phyloP scores from a whole-genome alignment of 2,329 filamentous ascomycete species.

The Chaetothyriales sp. region DNA sequence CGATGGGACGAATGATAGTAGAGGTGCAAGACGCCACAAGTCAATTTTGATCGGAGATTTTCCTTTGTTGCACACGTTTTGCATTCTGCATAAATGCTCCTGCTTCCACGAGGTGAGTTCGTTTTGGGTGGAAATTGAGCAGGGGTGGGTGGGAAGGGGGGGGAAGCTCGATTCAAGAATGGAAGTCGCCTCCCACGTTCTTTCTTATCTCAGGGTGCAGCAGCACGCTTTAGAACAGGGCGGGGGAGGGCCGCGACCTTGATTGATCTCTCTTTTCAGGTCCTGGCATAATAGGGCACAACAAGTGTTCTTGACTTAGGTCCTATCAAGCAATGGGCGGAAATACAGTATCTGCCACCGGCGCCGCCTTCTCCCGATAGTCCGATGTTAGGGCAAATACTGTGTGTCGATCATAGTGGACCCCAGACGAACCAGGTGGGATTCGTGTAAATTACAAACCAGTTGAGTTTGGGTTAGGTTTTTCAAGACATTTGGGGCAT shows the following conservation, averaged over 20 bases:
- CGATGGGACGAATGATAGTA: not conserved
- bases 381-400: not conserved
- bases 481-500: not conserved
- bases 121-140: not conserved
- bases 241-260: too few relatives aligned
- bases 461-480: not conserved
- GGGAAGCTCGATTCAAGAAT: not conserved
- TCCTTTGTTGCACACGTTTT: not conserved
- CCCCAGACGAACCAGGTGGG: not conserved
- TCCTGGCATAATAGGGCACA: too few relatives aligned
- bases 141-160: too few relatives aligned
- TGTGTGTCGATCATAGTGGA: not conserved
- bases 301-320: too few relatives aligned
- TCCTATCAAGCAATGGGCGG: too few relatives aligned
- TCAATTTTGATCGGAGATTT: not conserved
- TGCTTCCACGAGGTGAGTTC: not conserved
- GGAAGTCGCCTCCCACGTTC: not conserved
- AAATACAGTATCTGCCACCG: not conserved
- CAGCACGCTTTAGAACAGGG: too few relatives aligned
- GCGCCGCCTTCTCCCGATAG: not conserved
- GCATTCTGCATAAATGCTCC: not conserved
- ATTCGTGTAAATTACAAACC: not conserved
- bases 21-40: not conserved
- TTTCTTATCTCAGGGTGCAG: too few relatives aligned
- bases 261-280: too few relatives aligned